A percentile compares a stretch with the other conserved stretches of the same genome.
These are phyloP conservation scores for Sarcomyxa edulis DNA, from an alignment of 768 basidiomycete genomes.

Conservation along the genomic window DNA sequence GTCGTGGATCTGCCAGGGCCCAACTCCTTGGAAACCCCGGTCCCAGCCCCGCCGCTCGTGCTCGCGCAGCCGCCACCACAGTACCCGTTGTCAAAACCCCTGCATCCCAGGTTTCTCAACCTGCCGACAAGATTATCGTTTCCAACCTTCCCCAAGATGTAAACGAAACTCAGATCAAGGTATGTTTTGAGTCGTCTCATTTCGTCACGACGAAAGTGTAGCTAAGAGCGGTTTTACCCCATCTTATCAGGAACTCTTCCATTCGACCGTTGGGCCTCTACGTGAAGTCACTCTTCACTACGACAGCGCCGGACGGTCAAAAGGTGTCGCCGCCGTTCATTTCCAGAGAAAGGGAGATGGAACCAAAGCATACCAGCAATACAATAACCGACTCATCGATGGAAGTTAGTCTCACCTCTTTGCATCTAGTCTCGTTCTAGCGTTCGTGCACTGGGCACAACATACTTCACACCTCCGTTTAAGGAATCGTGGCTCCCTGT, in stretches of 20 bases:
- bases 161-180: conserved; percentile 90
- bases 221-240: conserved; percentile 4
- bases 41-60: conserved; percentile 44
- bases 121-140: conserved; percentile 90
- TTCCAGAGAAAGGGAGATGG: conserved; percentile 88
- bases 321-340: conserved; percentile 83
- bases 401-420: conserved; percentile 94
- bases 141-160: conserved; percentile 92
- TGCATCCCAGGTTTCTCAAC: conserved; percentile 33
- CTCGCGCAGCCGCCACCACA: conserved; percentile 39
- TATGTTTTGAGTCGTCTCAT: conserved; percentile 29
- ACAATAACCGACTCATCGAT: conserved; percentile 99
- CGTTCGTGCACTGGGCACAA: conserved; percentile 10
- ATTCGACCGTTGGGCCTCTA: conserved; percentile 83
- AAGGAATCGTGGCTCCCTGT: conserved; percentile 19
- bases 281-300: conserved; percentile 82
- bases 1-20: conserved; percentile 42
- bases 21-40: conserved; percentile 57
- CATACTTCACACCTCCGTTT: conserved; percentile 11
- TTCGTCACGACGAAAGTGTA: no score
- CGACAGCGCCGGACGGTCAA: conserved; percentile 80
- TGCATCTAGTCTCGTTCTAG: conserved; percentile 31
- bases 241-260: conserved; percentile 78
- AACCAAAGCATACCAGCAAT: conserved; percentile 86
- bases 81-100: conserved; percentile 37